These are phyloP conservation scores for Citrus sinensis DNA, from an alignment of 345 rosid species.

Conservation along the genomic window DNA sequence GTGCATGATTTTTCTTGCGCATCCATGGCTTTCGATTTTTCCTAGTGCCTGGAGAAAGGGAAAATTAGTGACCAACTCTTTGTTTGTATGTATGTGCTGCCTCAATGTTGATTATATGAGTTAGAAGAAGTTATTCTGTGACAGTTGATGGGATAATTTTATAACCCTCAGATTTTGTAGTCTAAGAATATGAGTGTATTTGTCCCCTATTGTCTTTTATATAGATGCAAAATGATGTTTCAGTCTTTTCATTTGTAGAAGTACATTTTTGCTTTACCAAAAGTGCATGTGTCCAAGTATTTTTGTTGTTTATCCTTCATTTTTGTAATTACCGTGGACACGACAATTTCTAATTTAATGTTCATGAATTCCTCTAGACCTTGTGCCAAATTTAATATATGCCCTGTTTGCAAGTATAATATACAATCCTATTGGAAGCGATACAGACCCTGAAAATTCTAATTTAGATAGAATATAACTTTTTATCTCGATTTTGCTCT, in stretches of 20 bases:
- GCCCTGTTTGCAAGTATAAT: background rate
- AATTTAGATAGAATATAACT: background rate
- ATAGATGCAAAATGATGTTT: background rate
- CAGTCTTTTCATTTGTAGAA: background rate
- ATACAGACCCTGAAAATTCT: too few relatives aligned
- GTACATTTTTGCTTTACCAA: background rate
- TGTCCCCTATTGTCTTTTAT: background rate
- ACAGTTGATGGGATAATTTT: background rate
- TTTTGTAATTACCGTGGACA: background rate
- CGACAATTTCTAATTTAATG: background rate
- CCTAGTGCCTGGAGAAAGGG: background rate
- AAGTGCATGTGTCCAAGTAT: too few relatives aligned
- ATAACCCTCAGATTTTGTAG: background rate
- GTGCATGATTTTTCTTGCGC: background rate
- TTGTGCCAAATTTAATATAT: background rate
- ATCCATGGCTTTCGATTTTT: background rate
- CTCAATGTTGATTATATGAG: background rate
- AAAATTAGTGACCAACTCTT: background rate
- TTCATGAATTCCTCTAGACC: background rate
- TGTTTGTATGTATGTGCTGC: background rate
- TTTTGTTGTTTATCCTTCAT: background rate
- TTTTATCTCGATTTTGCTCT: background rate
- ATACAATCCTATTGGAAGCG: background rate
- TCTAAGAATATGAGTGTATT: background rate
- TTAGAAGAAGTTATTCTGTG: background rate